Percentiles rank a stretch among this genome's conserved stretches.
These are phyloP conservation scores for Xerocomus spinulosus DNA, from an alignment of 768 basidiomycete species.

Conservation along the genomic window DNA sequence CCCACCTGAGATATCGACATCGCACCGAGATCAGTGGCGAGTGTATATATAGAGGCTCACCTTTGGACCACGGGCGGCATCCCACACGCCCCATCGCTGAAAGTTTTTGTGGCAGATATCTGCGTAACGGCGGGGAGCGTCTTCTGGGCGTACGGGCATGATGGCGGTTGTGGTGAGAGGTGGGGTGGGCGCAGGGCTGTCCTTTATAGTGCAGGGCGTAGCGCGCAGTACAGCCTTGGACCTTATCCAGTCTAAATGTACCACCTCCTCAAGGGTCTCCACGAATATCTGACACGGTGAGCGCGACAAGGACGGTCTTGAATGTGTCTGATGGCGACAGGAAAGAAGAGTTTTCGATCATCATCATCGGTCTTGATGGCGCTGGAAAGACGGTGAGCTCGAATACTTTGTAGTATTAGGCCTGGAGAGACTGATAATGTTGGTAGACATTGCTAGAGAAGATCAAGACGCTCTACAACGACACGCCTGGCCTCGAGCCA, in stretches of 20 bases:
- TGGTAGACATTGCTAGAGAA: constrained; percentile 80
- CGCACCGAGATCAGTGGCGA: neutral
- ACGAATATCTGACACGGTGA: constrained; percentile 84
- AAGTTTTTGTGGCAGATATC: constrained; percentile 5
- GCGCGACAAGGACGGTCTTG: neutral
- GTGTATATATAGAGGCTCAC: neutral
- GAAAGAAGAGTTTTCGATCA: constrained; percentile 88
- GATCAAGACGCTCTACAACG: constrained; percentile 90
- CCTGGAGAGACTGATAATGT: no score
- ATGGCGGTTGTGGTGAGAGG: neutral
- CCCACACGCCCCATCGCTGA: constrained; percentile 6
- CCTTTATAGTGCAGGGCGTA: neutral
- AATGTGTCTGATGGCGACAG: constrained; percentile 33
- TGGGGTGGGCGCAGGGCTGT: neutral
- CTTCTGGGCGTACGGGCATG: neutral
- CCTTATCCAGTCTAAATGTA: no score
- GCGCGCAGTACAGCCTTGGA: neutral
- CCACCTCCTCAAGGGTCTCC: constrained; percentile 87
- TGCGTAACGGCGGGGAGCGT: constrained; percentile 9
- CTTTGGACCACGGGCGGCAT: constrained; percentile 3
- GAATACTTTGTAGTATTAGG: no score
- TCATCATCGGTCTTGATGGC: constrained; percentile 90
- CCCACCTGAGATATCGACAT: constrained; percentile 17
- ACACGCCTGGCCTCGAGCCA: constrained; percentile 79
- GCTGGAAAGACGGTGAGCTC: constrained; percentile 80